These are phyloP conservation scores for Fusarium sp. DNA, from an alignment of 2,329 filamentous ascomycete genomes.

Conservation along the genomic window DNA sequence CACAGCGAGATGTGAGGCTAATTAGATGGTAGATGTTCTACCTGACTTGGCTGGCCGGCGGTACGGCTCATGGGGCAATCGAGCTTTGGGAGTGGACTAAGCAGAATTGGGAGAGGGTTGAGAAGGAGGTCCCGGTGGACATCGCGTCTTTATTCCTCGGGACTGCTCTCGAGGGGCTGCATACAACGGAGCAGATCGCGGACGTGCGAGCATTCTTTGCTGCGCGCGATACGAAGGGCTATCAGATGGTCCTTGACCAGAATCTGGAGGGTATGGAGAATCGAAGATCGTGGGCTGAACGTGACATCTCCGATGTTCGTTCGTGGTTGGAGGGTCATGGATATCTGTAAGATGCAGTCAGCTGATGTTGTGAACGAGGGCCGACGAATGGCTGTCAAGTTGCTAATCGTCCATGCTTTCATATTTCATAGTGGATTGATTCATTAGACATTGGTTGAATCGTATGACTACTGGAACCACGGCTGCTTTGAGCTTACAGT, in stretches of 20 bases:
- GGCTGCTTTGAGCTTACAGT: no score
- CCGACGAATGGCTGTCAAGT: not conserved
- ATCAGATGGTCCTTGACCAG: not conserved
- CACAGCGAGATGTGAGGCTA: not conserved
- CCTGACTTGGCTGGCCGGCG: accelerated
- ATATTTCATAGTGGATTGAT: no score
- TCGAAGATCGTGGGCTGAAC: not conserved
- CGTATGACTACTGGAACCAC: no score
- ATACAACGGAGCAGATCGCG: not conserved
- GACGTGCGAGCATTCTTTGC: not conserved
- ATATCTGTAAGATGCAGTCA: not conserved
- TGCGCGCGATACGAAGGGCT: no score
- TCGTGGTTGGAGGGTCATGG: not conserved
- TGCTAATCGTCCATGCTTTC: no score
- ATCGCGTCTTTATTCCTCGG: not conserved
- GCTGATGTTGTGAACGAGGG: not conserved
- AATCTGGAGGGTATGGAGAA: not conserved
- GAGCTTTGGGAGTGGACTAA: not conserved
- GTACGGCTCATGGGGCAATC: accelerated
- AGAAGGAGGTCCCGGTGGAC: accelerated
- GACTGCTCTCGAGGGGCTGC: accelerated
- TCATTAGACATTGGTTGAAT: no score
- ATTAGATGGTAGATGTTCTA: not conserved
- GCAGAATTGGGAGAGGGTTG: not conserved
- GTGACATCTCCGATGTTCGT: not conserved